Percentiles rank a stretch among this genome's conserved stretches.
phyloP scores from a whole-genome alignment of 108 stramenopile genomes.

The Nitzschia sp. region DNA sequence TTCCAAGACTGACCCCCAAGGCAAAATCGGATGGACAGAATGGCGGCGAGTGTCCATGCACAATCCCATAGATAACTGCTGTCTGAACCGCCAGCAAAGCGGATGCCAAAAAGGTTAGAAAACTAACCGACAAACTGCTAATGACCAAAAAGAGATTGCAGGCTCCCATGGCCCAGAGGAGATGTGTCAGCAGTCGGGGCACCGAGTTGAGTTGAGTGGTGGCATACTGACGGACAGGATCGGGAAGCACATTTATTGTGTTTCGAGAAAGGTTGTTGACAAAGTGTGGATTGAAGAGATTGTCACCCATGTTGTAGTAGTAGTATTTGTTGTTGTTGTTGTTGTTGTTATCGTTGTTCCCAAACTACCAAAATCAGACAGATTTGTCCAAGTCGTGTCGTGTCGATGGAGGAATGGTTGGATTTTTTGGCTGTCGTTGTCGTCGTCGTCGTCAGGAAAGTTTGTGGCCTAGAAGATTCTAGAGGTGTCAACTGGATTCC shows the following conservation, averaged over 20 bases:
- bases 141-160: conserved; percentile 43
- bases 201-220: conserved; percentile 34
- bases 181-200: conserved; percentile 38
- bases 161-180: conserved; percentile 26
- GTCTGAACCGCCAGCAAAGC: conserved; percentile 30
- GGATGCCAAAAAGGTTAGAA: conserved; percentile 33
- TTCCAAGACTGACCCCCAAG: conserved; percentile 42
- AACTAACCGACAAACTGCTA: conserved; percentile 16
- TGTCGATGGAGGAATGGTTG: no score
- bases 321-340: no score
- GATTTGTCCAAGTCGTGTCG: no score
- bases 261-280: background rate
- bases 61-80: conserved; percentile 1
- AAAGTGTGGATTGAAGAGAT: conserved; percentile 14
- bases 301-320: no score
- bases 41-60: conserved; percentile 10
- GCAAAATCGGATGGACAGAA: conserved; percentile 47
- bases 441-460: no score
- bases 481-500: no score
- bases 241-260: conserved; percentile 3
- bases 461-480: no score
- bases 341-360: no score
- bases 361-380: no score
- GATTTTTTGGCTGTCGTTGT: no score
- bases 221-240: conserved; percentile 14